phyloP scores from a whole-genome alignment of 2,329 filamentous ascomycete species.

The Aspergillus hortae region DNA sequence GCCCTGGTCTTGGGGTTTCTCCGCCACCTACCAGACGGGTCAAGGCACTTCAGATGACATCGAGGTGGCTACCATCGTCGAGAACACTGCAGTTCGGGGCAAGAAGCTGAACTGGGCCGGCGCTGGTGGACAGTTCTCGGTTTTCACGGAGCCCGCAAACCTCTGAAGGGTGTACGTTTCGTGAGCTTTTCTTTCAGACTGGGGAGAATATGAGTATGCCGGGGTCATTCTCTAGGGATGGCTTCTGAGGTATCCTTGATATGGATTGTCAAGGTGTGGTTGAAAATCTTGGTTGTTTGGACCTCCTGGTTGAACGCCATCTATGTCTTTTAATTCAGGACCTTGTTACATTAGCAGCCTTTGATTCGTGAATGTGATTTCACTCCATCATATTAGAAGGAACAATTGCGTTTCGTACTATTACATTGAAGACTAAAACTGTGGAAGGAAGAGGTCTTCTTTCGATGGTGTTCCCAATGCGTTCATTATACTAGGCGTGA shows the following conservation, averaged over 20 bases:
- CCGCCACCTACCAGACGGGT: conserved; percentile 75
- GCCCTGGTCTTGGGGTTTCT: conserved; percentile 78
- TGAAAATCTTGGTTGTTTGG: too few relatives aligned
- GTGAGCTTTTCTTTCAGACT: not conserved
- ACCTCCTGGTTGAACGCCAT: too few relatives aligned
- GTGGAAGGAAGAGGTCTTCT: not conserved
- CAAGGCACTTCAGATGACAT: conserved; percentile 77
- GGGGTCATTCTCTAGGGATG: too few relatives aligned
- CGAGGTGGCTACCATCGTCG: conserved; percentile 70
- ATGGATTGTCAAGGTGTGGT: too few relatives aligned
- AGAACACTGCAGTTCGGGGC: conserved; percentile 76
- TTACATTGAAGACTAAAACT: not conserved
- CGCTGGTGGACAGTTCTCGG: conserved; percentile 74
- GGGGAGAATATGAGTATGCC: too few relatives aligned
- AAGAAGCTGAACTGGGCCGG: conserved; percentile 75
- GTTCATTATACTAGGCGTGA: too few relatives aligned
- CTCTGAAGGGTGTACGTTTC: conserved; percentile 7
- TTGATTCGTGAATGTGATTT: not conserved
- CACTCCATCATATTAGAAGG: too few relatives aligned
- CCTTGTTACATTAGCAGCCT: not conserved
- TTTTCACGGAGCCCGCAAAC: conserved; percentile 34
- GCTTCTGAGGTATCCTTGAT: too few relatives aligned
- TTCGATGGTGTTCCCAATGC: too few relatives aligned
- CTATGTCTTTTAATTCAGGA: not conserved
- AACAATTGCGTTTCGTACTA: too few relatives aligned